phyloP scores from a whole-genome alignment of 192 early-diverging fungal species.

The Entomortierella chlamydospora region DNA sequence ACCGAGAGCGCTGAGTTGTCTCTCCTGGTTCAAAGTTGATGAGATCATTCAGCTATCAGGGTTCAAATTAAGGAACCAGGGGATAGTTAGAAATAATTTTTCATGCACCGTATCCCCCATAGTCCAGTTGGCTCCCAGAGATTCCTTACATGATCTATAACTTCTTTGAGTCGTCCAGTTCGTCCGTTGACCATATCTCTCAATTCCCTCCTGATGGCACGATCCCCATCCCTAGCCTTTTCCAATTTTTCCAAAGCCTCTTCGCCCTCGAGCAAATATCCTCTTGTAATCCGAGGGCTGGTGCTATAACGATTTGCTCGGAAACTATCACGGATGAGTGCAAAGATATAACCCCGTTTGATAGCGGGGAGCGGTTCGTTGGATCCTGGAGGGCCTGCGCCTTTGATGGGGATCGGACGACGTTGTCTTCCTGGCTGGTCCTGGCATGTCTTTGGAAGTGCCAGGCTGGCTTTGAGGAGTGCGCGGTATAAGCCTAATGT shows the following conservation, averaged over 20 bases:
- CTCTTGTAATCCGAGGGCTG: conserved; percentile 29
- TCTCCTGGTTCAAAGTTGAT: conserved; percentile 22
- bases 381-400: conserved; percentile 28
- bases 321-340: conserved; percentile 41
- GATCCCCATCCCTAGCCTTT: conserved; percentile 35
- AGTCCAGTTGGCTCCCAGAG: neutral
- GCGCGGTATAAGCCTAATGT: conserved; percentile 44
- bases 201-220: conserved; percentile 24
- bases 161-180: conserved; percentile 51
- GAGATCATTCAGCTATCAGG: conserved; percentile 12
- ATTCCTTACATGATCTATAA: conserved; percentile 44
- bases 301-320: conserved; percentile 46
- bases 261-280: conserved; percentile 41
- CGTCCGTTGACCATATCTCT: conserved; percentile 43
- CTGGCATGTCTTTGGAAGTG: conserved; percentile 17
- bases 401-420: conserved; percentile 21
- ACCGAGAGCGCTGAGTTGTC: conserved; percentile 32
- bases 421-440: conserved; percentile 29
- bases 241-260: conserved; percentile 16
- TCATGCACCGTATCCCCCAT: neutral
- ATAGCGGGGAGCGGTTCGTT: conserved; percentile 9
- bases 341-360: conserved; percentile 43
- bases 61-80: neutral
- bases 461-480: conserved; percentile 26
- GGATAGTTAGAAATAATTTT: too few relatives aligned